Percentiles rank a stretch among this genome's conserved stretches.
phyloP scores from a whole-genome alignment of 1,284 basidiomycete genomes.

The Anthracocystis walkeri region DNA sequence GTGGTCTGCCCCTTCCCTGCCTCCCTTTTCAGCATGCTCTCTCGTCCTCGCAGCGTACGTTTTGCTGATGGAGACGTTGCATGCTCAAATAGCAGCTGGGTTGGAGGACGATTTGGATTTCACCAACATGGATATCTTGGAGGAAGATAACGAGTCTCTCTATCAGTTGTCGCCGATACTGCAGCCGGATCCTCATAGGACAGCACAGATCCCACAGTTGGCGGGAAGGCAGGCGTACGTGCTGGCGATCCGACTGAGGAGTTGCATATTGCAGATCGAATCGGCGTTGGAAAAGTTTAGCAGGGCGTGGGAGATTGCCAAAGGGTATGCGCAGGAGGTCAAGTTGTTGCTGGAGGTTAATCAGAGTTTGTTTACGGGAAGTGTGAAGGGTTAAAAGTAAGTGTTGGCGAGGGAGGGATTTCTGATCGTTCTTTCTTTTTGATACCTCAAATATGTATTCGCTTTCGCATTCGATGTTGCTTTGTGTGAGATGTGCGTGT shows the following conservation, averaged over 20 bases:
- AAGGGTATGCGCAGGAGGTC: constrained; percentile 47
- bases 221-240: constrained; percentile 32
- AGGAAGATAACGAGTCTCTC: constrained; percentile 24
- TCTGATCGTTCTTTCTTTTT: neutral
- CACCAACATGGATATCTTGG: constrained; percentile 19
- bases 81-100: constrained; percentile 49
- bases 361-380: constrained; percentile 35
- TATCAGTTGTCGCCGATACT: constrained; percentile 40
- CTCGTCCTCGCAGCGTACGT: constrained; percentile 59
- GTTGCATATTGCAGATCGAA: constrained; percentile 48
- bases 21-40: constrained; percentile 59
- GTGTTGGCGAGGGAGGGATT: too few species aligned
- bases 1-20: constrained; percentile 53
- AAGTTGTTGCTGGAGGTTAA: constrained; percentile 47
- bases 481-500: too few species aligned
- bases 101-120: constrained; percentile 37
- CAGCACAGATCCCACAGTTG: constrained; percentile 21
- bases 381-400: constrained; percentile 10
- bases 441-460: neutral
- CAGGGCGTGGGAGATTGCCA: constrained; percentile 52
- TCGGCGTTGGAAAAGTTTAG: constrained; percentile 43
- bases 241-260: constrained; percentile 35
- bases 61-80: constrained; percentile 58
- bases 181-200: constrained; percentile 32
- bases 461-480: too few species aligned